Evolutionary conservation across 2,329 filamentous ascomycete genomes (phyloP), one percentile per base, ranked within the genome.

Genomic region (Pestalotiopsis sp.): DNA sequence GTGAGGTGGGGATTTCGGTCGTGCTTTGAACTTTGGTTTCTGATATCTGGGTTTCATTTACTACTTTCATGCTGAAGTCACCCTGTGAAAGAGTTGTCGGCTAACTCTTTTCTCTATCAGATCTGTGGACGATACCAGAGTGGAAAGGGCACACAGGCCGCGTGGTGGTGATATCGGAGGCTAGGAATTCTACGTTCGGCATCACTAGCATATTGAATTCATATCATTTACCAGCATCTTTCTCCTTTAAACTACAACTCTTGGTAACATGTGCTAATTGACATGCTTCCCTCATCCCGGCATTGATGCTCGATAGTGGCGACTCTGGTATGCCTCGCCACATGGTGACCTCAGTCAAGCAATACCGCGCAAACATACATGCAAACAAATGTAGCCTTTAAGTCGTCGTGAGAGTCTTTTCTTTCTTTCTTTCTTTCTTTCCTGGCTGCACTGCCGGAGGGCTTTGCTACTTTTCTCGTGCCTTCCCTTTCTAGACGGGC

Each of bases 11-110:
- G 77, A 74, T 76, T 36, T 73, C 68, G 77, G 64, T 78, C 67
- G 66, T 79, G 77, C 77, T 79, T 79, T 78, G 69, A 76, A 71
- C 61, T 64, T 68, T 74, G 74, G 75, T 76, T 76, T 76, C 75
- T 76, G 75, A 76, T 70, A 20, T 70, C 59, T 62, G 9, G 59
- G 59, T 27, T 59, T 59, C 23, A 13, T 58, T 4, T 58, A 7
- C 25, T 58, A 27, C 27, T 36, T 31, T 63, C 6, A 36, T 36
- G 31, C 6, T 23, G 14, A 17, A 63, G 13, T 36, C n/a, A 23
- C 9, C 27, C 31, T 63, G 31, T 7, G 38, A 23, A 39, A 17
- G 20, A 20, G 38, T 63, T 14, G 38, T 60, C 7, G 31, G 25
- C 57, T 27, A 31, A 60, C 23, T 60, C n/a, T 27, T 31, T 23